Percentiles rank a stretch among this genome's conserved stretches.
These are phyloP conservation scores for Globisporangium spiculum DNA, from an alignment of 352 stramenopile species.

Conservation along the genomic window DNA sequence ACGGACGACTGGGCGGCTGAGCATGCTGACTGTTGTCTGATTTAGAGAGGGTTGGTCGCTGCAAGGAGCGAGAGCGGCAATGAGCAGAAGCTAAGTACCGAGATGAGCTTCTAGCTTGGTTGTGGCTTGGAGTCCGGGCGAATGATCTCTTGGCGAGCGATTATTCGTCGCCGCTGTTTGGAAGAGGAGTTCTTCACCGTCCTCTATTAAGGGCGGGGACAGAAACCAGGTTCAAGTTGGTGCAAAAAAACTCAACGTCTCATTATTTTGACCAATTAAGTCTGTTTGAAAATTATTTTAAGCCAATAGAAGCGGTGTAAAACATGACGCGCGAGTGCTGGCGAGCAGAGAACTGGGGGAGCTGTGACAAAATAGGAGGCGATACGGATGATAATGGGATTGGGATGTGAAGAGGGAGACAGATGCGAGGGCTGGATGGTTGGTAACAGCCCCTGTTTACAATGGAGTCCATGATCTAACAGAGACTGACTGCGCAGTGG, in stretches of 20 bases:
- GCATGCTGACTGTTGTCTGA: not conserved
- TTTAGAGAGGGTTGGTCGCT: not conserved
- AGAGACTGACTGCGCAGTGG: too few species aligned
- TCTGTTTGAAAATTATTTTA: not conserved
- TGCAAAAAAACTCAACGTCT: not conserved
- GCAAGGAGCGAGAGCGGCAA: constrained; percentile 6
- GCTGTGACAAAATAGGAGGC: constrained; percentile 1
- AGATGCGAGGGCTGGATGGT: not conserved
- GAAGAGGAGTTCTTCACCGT: not conserved
- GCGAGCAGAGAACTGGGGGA: not conserved
- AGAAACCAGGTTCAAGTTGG: not conserved
- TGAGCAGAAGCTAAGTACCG: not conserved
- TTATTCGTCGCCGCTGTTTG: constrained; percentile 11
- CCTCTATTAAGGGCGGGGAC: not conserved
- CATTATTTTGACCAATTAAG: constrained; percentile 5
- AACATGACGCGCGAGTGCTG: not conserved
- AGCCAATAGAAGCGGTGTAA: not conserved
- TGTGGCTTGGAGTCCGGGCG: not conserved
- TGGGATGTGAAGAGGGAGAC: constrained; percentile 8
- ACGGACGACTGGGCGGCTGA: constrained; percentile 12
- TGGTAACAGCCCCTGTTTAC: not conserved
- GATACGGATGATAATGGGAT: not conserved
- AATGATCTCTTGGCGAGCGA: constrained; percentile 12
- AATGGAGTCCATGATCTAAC: not conserved
- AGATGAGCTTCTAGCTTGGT: not conserved